Evolutionary conservation across 257 asterid species (phyloP).

Genomic region (Nicotiana attenuata): DNA sequence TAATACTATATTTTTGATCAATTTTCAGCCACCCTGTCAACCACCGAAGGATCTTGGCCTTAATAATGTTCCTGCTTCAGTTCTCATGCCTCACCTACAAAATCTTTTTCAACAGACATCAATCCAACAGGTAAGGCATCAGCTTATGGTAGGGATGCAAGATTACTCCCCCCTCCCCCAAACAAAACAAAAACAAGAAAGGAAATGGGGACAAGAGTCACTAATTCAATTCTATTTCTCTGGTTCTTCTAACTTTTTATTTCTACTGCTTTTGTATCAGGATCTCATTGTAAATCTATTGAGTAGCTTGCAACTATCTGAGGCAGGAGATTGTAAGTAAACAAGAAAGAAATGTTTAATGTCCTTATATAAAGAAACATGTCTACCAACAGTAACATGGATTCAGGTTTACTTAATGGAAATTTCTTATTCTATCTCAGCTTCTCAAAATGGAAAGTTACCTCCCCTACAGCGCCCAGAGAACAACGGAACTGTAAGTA

Average conservation of each 20-base stretch:
- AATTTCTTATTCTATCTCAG: constrained; percentile 32
- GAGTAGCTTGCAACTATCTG: constrained; percentile 72
- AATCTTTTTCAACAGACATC: constrained; percentile 95
- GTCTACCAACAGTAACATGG: neutral
- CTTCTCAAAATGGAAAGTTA: constrained; percentile 67
- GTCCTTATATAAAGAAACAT: constrained; percentile 6
- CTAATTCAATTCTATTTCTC: neutral
- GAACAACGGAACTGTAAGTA: constrained; percentile 79
- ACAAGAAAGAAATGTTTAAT: constrained; percentile 7
- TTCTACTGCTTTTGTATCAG: constrained; percentile 30
- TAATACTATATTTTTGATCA: constrained; percentile 12
- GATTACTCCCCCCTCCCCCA: neutral
- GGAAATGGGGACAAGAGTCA: neutral
- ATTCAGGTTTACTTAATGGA: neutral
- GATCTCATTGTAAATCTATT: constrained; percentile 77
- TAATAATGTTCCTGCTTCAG: constrained; percentile 59
- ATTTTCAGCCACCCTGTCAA: constrained; percentile 61
- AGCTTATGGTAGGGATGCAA: neutral
- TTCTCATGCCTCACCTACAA: constrained; percentile 93
- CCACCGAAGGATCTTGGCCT: constrained; percentile 53
- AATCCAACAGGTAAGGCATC: constrained; percentile 59
- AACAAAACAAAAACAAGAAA: neutral
- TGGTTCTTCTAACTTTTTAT: neutral
- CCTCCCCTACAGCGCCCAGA: constrained; percentile 71
- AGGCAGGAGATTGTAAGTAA: constrained; percentile 62